Conservation (phyloP, 768 basidiomycete genomes). For the Termitomyces heimii region DNA sequence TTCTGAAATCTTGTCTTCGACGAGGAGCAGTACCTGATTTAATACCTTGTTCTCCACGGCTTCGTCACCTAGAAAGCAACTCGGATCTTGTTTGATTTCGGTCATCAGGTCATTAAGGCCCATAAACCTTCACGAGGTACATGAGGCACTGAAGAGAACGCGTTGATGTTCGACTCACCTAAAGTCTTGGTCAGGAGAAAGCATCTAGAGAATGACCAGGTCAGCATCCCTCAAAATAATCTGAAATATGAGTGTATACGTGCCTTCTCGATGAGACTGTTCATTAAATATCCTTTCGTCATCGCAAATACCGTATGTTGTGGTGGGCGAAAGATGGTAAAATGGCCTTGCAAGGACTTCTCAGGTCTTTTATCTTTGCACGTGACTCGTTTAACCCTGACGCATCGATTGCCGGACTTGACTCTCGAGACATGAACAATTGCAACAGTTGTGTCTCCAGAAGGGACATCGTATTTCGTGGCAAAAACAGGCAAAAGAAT, state of each 20-base stretch:
- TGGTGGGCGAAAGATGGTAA: not conserved
- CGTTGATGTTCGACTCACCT: slow-evolving; percentile 41
- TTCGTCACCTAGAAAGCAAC: slow-evolving; percentile 80
- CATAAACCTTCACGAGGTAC: slow-evolving; percentile 70
- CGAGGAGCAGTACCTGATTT: slow-evolving; percentile 75
- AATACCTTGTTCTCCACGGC: slow-evolving; percentile 78
- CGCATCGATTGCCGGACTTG: not conserved
- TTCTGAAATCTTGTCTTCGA: slow-evolving; percentile 95
- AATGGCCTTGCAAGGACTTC: not conserved
- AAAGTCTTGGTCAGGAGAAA: slow-evolving; percentile 88
- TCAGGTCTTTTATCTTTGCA: not conserved
- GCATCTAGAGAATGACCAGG: slow-evolving; percentile 51
- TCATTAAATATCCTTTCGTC: slow-evolving; percentile 86
- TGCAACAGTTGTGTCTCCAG: not conserved
- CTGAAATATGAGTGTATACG: not conserved
- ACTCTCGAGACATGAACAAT: not conserved
- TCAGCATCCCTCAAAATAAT: slow-evolving; percentile 5
- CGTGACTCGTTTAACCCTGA: not conserved
- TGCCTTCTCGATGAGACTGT: slow-evolving; percentile 79
- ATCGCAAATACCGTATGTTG: slow-evolving; percentile 27
- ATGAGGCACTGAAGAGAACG: slow-evolving; percentile 17
- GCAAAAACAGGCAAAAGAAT: too few relatives aligned
- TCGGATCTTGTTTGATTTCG: slow-evolving; percentile 77
- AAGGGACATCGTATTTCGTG: too few relatives aligned
- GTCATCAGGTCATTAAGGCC: slow-evolving; percentile 91